Conservation (phyloP, 1,139 yeast species). For the Geotrichum candidum region DNA sequence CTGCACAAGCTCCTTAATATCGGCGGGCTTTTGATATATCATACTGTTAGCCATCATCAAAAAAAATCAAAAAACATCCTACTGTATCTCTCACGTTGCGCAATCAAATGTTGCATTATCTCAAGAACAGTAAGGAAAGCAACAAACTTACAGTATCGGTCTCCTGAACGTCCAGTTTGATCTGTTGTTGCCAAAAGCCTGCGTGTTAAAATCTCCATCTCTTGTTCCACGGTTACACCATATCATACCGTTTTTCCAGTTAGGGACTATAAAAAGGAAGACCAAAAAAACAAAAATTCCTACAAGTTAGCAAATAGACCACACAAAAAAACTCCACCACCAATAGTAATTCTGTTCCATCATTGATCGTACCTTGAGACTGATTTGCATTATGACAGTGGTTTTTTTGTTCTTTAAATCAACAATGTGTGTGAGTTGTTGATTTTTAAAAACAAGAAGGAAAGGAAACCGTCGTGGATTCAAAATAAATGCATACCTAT, state of each 20-base stretch:
- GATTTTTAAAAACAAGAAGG: neutral
- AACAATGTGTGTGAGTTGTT: neutral
- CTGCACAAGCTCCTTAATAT: conserved; percentile 88
- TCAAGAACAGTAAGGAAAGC: neutral
- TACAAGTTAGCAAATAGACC: conserved; percentile 11
- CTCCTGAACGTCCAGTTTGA: conserved; percentile 73
- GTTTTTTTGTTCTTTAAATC: neutral
- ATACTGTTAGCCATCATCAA: conserved; percentile 13
- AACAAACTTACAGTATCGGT: conserved; percentile 49
- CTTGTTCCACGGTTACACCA: neutral
- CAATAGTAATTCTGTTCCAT: neutral
- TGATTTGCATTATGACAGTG: conserved; percentile 15
- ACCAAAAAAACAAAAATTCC: conserved; percentile 12
- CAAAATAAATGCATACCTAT: neutral
- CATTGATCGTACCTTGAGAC: conserved; percentile 14
- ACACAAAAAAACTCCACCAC: too few relatives aligned
- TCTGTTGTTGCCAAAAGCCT: conserved; percentile 34
- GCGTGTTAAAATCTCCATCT: neutral
- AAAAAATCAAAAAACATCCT: conserved; percentile 12
- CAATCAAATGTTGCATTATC: neutral
- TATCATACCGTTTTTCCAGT: conserved; percentile 49
- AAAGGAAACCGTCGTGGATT: neutral
- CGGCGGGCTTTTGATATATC: conserved; percentile 44
- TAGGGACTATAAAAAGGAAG: conserved; percentile 28
- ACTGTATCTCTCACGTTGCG: conserved; percentile 2